phyloP scores from a whole-genome alignment of 441 rosid species.

The Heliophila coronopifolia region DNA sequence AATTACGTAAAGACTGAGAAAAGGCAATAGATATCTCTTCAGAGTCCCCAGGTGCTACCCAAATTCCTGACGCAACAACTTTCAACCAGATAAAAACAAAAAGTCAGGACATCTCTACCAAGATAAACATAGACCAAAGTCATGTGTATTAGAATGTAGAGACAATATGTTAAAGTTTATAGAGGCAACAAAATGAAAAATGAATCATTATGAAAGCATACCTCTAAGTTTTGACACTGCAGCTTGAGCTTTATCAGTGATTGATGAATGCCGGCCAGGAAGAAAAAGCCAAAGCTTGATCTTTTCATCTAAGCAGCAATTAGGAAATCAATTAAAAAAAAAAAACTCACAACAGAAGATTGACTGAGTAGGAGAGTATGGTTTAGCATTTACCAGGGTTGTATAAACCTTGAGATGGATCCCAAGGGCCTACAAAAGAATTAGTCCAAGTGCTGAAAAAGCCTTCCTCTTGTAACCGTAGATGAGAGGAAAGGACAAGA shows the following conservation, averaged over 20 bases:
- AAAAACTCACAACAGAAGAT: background rate
- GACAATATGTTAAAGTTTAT: background rate
- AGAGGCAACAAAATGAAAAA: background rate
- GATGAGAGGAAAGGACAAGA: slow-evolving; percentile 87
- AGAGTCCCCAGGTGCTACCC: slow-evolving; percentile 99
- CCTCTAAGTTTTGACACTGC: slow-evolving; percentile 88
- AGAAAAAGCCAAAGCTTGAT: slow-evolving; percentile 99
- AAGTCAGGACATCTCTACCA: slow-evolving; percentile 7
- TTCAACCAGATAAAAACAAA: slow-evolving; percentile 28
- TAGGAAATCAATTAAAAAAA: background rate
- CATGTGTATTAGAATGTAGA: slow-evolving; percentile 10
- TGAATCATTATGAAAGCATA: slow-evolving; percentile 17
- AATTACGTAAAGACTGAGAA: slow-evolving; percentile 82
- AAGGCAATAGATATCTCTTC: slow-evolving; percentile 97
- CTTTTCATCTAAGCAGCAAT: slow-evolving; percentile 65
- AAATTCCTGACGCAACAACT: slow-evolving; percentile 94
- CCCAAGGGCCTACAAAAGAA: slow-evolving; percentile 99
- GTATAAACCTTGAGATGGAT: slow-evolving; percentile 97
- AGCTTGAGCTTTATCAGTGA: slow-evolving; percentile 73
- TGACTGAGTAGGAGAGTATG: background rate
- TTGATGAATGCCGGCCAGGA: slow-evolving; percentile 73
- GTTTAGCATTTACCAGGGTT: slow-evolving; percentile 71
- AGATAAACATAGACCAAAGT: slow-evolving; percentile 7
- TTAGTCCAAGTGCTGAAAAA: slow-evolving; percentile 94
- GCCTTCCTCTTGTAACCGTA: slow-evolving; percentile 81